Evolutionary conservation across 129 eudicot genomes (phyloP).

Genomic region (Arctium lappa): DNA sequence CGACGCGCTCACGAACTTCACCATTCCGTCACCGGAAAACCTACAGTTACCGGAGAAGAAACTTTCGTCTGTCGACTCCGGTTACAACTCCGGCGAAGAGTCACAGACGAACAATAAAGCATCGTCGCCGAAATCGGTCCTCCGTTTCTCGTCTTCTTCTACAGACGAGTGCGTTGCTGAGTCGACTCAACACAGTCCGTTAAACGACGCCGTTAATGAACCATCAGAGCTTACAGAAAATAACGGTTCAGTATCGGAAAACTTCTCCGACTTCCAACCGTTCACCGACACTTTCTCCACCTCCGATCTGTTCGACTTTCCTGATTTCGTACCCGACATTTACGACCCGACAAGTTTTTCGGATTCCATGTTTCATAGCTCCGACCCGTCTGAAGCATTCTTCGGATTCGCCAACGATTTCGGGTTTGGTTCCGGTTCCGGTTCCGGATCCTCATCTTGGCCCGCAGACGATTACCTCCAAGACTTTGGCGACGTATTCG

Average conservation of each 20-base stretch:
- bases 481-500: conserved; percentile 80
- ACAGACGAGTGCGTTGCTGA: conserved; percentile 38
- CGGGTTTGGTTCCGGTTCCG: conserved; percentile 18
- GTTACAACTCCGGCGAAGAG: conserved; percentile 59
- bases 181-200: conserved; percentile 28
- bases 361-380: conserved; percentile 22
- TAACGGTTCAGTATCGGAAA: conserved; percentile 21
- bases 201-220: conserved; percentile 21
- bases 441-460: conserved; percentile 30
- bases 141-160: conserved; percentile 37
- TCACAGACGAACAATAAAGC: conserved; percentile 28
- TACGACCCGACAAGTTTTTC: conserved; percentile 37
- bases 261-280: conserved; percentile 36
- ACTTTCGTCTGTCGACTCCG: conserved; percentile 33
- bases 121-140: conserved; percentile 62
- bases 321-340: conserved; percentile 48
- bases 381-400: conserved; percentile 13
- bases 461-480: conserved; percentile 52
- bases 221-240: not conserved
- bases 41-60: conserved; percentile 1
- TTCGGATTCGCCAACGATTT: conserved; percentile 26
- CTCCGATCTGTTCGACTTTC: conserved; percentile 41
- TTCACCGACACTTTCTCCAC: conserved; percentile 30
- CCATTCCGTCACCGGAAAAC: conserved; percentile 35
- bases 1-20: conserved; percentile 84